These are phyloP conservation scores for Cyberlindnera samutprakarnensis DNA, from an alignment of 805 yeast genomes.

Conservation along the genomic window DNA sequence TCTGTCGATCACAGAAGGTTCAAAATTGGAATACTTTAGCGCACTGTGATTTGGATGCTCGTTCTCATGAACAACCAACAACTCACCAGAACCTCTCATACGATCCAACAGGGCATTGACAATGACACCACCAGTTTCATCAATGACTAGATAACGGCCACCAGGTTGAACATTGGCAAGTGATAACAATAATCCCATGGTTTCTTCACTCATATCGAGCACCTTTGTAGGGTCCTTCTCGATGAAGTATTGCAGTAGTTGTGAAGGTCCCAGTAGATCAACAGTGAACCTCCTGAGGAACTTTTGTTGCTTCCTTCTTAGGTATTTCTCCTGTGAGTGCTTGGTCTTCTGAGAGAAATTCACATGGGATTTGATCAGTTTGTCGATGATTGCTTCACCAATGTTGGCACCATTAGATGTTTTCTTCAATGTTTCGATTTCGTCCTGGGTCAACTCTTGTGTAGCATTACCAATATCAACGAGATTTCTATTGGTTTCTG, in stretches of 20 bases:
- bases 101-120: constrained; percentile 83
- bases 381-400: constrained; percentile 74
- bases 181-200: constrained; percentile 69
- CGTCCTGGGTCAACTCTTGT: constrained; percentile 70
- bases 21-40: constrained; percentile 56
- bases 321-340: constrained; percentile 85
- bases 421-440: constrained; percentile 76
- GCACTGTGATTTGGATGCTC: constrained; percentile 84
- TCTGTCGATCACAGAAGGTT: constrained; percentile 40
- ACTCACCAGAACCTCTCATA: constrained; percentile 66
- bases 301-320: constrained; percentile 87
- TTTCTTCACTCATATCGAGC: constrained; percentile 78
- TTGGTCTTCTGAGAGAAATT: constrained; percentile 85
- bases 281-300: constrained; percentile 81
- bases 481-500: constrained; percentile 60
- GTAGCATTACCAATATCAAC: constrained; percentile 60
- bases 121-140: constrained; percentile 92
- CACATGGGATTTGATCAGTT: constrained; percentile 75
- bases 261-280: constrained; percentile 63
- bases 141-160: constrained; percentile 80
- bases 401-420: constrained; percentile 50
- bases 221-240: constrained; percentile 64
- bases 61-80: constrained; percentile 79
- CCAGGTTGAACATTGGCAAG: constrained; percentile 83
- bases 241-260: constrained; percentile 61